These are phyloP conservation scores for Leishmania lainsoni DNA, from an alignment of 208 protist species.

Conservation along the genomic window DNA sequence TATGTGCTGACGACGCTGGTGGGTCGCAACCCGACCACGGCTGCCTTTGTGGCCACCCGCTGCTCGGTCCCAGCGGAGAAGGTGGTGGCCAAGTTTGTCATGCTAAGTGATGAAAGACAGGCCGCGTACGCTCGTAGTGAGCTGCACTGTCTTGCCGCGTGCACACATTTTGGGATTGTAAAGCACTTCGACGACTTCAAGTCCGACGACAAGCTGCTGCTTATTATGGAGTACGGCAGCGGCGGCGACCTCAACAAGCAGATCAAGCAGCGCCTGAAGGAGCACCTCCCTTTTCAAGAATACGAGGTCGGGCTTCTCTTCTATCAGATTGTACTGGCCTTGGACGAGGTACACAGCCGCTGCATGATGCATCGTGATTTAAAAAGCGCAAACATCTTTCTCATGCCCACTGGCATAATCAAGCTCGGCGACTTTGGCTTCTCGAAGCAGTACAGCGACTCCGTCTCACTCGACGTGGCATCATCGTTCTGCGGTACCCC, in stretches of 20 bases:
- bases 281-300: conserved; percentile 76
- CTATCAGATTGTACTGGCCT: conserved; percentile 81
- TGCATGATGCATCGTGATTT: conserved; percentile 91
- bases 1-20: conserved; percentile 80
- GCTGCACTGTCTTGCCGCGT: conserved; percentile 86
- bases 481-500: conserved; percentile 90
- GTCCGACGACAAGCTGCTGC: conserved; percentile 77
- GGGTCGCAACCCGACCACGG: conserved; percentile 84
- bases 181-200: conserved; percentile 88
- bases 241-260: conserved; percentile 89
- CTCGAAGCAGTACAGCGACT: conserved; percentile 82
- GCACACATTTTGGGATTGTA: conserved; percentile 89
- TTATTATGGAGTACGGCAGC: conserved; percentile 91
- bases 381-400: conserved; percentile 91
- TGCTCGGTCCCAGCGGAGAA: conserved; percentile 65
- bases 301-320: conserved; percentile 88
- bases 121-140: conserved; percentile 83
- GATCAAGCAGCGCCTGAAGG: conserved; percentile 81
- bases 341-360: conserved; percentile 87
- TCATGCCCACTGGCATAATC: conserved; percentile 84
- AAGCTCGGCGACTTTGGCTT: conserved; percentile 93
- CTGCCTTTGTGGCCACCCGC: conserved; percentile 79
- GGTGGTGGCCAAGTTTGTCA: conserved; percentile 89
- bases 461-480: conserved; percentile 77
- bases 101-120: conserved; percentile 86